Base-by-base conservation (phyloP, 2,329 filamentous ascomycete genomes). In the Pseudogymnoascus sp. region DNA sequence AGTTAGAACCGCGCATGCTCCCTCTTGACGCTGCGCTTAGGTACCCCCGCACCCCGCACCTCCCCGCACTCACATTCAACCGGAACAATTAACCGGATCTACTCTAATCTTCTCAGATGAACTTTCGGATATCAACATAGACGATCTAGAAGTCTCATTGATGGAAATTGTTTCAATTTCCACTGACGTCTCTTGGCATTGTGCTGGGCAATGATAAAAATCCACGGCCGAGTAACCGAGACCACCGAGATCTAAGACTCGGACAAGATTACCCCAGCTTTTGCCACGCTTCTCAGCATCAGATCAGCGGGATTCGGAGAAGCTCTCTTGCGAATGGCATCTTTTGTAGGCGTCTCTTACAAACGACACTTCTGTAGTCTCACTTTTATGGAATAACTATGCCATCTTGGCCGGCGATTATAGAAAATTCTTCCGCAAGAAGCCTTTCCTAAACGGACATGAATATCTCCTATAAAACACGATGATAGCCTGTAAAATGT, bases 1-100 rank as follows among this genome's bases (percentile, higher is more conserved):
- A 5, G 3, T 2, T 42, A 46, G 43, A 49, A 49, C 14, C 43
- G 43, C 43, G 43, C 43, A 31, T 49, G 43, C 14, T 28, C 14
- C 23, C 43, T 14, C 28, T 49, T 49, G 43, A 49, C 43, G 14
- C 43, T 49, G 43, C 43, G 43, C 43, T 49, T 49, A 49, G 43
- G 14, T 8, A 16, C 43, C 43, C 23, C 43, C 43, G 43, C 43
- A 28, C 43, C 43, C 43, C 23, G 43, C 43, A 46, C 42, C 8
- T 12, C 43, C 40, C 23, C 43, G 23, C 43, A 16, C 14, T 28
- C 23, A 31, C 14, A 49, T 49, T 46, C 43, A 49, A 8, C 43
- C 43, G 43, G 43, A 28, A 28, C 11, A 16, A 46, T 49, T 49
- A 49, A n/a, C 43, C 43, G 43, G 43, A 12, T 14, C 3, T 16